Conservation (phyloP, 495 filamentous ascomycete genomes). For the Echria macrotheca region DNA sequence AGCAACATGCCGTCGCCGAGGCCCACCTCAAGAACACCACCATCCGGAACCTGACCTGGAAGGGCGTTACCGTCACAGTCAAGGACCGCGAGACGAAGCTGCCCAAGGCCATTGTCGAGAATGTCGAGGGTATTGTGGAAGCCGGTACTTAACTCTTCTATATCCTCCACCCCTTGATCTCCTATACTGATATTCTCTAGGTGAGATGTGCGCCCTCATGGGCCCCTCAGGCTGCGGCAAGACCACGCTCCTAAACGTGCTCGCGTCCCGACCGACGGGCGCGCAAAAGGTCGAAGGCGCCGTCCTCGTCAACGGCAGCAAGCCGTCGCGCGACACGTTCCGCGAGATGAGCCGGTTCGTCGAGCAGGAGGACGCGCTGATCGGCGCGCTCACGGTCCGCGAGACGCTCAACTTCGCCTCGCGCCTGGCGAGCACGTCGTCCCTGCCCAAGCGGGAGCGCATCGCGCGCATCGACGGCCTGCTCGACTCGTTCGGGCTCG, state of each 20-base stretch:
- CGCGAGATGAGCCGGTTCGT: constrained; percentile 62
- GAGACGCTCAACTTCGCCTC: constrained; percentile 78
- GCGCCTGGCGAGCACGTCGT: constrained; percentile 54
- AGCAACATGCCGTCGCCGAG: constrained; percentile 22
- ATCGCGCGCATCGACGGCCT: constrained; percentile 76
- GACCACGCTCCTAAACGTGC: constrained; percentile 69
- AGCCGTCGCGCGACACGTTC: constrained; percentile 33
- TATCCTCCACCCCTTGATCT: background rate
- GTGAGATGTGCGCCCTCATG: constrained; percentile 71
- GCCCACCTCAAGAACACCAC: constrained; percentile 34
- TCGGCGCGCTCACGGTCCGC: constrained; percentile 68
- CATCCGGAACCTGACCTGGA: constrained; percentile 52
- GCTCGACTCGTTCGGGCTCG: constrained; percentile 73
- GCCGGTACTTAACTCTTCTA: constrained; percentile 29
- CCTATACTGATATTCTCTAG: constrained; percentile 29
- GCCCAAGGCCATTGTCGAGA: constrained; percentile 48
- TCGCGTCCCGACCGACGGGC: constrained; percentile 61
- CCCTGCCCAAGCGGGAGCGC: constrained; percentile 51
- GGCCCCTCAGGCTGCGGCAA: constrained; percentile 73
- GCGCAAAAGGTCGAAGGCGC: constrained; percentile 42
- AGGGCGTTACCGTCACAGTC: constrained; percentile 57
- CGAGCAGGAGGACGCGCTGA: constrained; percentile 79
- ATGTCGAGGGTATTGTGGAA: constrained; percentile 47
- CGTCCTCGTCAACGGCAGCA: constrained; percentile 53
- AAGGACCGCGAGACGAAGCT: constrained; percentile 61